Conservation (phyloP, 1,284 basidiomycete species). For the Cutaneotrichosporon sp. region DNA sequence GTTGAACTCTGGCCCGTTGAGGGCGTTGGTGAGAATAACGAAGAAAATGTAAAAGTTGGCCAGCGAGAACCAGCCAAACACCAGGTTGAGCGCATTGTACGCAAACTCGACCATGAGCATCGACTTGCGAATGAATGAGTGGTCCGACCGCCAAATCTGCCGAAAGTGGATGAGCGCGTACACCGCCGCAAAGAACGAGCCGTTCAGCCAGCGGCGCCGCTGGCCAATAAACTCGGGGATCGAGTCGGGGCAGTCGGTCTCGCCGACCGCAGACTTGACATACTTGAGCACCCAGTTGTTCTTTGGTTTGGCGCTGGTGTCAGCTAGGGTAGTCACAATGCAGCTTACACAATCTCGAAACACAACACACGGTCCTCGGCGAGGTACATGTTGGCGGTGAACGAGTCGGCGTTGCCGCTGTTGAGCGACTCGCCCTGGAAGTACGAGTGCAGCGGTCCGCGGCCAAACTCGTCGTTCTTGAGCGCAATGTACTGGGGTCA, state of each 20-base stretch:
- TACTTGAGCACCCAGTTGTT: slow-evolving; percentile 91
- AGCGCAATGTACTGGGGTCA: slow-evolving; percentile 47
- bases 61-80: slow-evolving; percentile 86
- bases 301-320: slow-evolving; percentile 67
- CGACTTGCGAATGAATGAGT: slow-evolving; percentile 70
- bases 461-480: slow-evolving; percentile 76
- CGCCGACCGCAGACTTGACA: slow-evolving; percentile 89
- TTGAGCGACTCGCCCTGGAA: slow-evolving; percentile 94
- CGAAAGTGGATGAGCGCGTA: slow-evolving; percentile 59
- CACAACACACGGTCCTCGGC: slow-evolving; percentile 78
- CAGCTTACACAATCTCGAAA: slow-evolving; percentile 73
- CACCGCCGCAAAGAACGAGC: slow-evolving; percentile 87
- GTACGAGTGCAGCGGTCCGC: slow-evolving; percentile 87
- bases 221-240: slow-evolving; percentile 94
- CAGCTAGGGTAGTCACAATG: slow-evolving; percentile 1
- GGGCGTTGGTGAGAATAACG: slow-evolving; percentile 79
- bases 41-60: slow-evolving; percentile 97
- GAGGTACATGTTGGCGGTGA: slow-evolving; percentile 63
- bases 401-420: slow-evolving; percentile 87
- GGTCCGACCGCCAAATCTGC: slow-evolving; percentile 79
- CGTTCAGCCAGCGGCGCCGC: slow-evolving; percentile 53
- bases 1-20: slow-evolving; percentile 70
- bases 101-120: slow-evolving; percentile 72
- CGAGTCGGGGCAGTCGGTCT: slow-evolving; percentile 93
- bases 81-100: slow-evolving; percentile 81